A percentile compares a stretch with the other conserved stretches of the same genome.
phyloP scores from a whole-genome alignment of 345 rosid genomes.

The Eucalyptus pumila region DNA sequence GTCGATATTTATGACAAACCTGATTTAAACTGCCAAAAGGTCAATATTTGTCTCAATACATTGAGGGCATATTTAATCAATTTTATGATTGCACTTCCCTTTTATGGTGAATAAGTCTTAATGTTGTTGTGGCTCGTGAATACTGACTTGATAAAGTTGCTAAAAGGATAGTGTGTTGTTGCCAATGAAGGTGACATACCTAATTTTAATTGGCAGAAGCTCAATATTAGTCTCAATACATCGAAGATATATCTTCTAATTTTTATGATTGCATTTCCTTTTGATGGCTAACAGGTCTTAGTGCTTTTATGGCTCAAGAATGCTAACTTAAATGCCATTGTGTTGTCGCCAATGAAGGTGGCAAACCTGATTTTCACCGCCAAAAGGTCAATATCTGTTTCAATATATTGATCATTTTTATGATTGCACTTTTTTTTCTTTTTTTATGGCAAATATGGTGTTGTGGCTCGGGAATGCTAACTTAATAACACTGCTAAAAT shows the following conservation, averaged over 20 bases:
- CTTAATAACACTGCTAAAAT: not conserved
- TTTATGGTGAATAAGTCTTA: not conserved
- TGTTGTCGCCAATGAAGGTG: not conserved
- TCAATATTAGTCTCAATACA: not conserved
- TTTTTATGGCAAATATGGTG: not conserved
- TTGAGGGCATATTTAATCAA: not conserved
- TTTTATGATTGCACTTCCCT: not conserved
- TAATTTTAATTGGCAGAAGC: not conserved
- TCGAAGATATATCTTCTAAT: not conserved
- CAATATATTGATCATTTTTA: not conserved
- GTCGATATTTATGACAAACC: not conserved
- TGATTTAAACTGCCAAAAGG: not conserved
- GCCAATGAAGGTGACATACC: rapidly evolving
- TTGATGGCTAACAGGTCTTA: not conserved
- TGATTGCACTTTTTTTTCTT: not conserved
- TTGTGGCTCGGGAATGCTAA: not conserved
- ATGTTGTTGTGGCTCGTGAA: not conserved
- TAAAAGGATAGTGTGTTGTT: not conserved
- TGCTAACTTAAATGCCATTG: not conserved
- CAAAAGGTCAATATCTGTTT: not conserved
- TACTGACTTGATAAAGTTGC: not conserved
- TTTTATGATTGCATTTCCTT: not conserved
- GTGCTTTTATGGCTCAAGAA: not conserved
- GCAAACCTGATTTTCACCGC: not conserved
- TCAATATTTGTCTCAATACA: not conserved